A percentile compares a stretch with the other conserved stretches of the same genome.
These are phyloP conservation scores for Solanum pinnatisectum DNA, from an alignment of 257 asterid genomes.

Conservation along the genomic window DNA sequence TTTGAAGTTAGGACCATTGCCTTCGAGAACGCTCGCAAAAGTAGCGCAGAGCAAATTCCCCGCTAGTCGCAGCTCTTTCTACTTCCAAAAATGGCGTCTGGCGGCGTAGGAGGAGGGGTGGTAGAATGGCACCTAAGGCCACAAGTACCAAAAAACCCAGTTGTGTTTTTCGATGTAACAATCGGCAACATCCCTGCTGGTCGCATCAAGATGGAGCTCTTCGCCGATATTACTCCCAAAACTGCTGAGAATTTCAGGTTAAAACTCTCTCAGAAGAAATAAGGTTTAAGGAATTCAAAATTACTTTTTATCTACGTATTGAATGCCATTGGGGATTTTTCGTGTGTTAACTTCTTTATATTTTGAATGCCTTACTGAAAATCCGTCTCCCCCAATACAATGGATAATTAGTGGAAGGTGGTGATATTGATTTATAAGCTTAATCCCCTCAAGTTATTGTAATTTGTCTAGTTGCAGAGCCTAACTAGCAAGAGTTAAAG, in stretches of 20 bases:
- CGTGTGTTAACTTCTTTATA: background rate
- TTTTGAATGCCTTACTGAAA: background rate
- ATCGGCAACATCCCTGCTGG: conserved; percentile 91
- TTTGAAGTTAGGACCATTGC: background rate
- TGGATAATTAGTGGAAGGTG: background rate
- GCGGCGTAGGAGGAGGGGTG: conserved; percentile 26
- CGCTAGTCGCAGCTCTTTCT: background rate
- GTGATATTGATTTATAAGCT: background rate
- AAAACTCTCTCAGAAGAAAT: background rate
- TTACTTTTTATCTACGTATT: no score
- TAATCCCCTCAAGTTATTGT: background rate
- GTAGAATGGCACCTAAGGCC: conserved; percentile 98
- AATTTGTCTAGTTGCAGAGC: background rate
- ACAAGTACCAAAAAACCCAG: conserved; percentile 79
- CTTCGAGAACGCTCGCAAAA: background rate
- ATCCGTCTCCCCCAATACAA: background rate
- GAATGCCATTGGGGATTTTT: background rate
- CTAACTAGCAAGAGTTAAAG: background rate
- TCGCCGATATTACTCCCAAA: conserved; percentile 87
- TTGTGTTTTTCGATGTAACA: conserved; percentile 84
- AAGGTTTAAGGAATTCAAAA: background rate
- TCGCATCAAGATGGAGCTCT: conserved; percentile 96
- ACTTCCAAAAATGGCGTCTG: conserved; percentile 10
- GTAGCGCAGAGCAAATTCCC: background rate
- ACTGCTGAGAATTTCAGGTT: conserved; percentile 92